A percentile compares a stretch with the other conserved stretches of the same genome.
Evolutionary conservation across 192 early-diverging fungal species (phyloP).

Genomic region (Entomortierella lignicola): DNA sequence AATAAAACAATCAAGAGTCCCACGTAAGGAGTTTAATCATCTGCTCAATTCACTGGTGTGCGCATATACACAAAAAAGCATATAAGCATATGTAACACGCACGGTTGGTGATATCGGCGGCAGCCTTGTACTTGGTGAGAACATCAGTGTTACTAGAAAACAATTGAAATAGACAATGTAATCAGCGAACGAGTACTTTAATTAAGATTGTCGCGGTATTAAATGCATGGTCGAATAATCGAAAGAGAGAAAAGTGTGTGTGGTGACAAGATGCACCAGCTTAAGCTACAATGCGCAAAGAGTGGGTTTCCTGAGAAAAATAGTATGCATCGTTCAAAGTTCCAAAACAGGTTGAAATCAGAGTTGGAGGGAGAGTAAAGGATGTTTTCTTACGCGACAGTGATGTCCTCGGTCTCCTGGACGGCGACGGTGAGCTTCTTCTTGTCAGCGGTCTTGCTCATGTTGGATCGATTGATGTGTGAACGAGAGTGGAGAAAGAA

Average conservation of each 20-base stretch:
- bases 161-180: too few relatives aligned
- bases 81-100: constrained; percentile 21
- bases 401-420: constrained; percentile 57
- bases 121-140: constrained; percentile 92
- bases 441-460: constrained; percentile 57
- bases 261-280: too few relatives aligned
- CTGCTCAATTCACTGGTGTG: not conserved
- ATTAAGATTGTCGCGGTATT: not conserved
- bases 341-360: not conserved
- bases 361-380: not conserved
- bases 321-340: not conserved
- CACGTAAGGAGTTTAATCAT: not conserved
- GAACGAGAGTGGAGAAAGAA: constrained; percentile 6
- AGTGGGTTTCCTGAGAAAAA: not conserved
- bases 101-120: constrained; percentile 91
- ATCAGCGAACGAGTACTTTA: not conserved
- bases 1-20: not conserved
- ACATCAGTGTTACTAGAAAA: constrained; percentile 71
- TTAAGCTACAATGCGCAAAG: too few relatives aligned
- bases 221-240: too few relatives aligned
- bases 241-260: too few relatives aligned
- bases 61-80: too few relatives aligned
- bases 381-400: constrained; percentile 48
- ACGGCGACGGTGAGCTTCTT: constrained; percentile 54
- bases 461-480: constrained; percentile 38